Percentiles rank a stretch among this genome's conserved stretches.
These are phyloP conservation scores for Lipomyces starkeyi DNA, from an alignment of 805 yeast genomes.

Conservation along the genomic window DNA sequence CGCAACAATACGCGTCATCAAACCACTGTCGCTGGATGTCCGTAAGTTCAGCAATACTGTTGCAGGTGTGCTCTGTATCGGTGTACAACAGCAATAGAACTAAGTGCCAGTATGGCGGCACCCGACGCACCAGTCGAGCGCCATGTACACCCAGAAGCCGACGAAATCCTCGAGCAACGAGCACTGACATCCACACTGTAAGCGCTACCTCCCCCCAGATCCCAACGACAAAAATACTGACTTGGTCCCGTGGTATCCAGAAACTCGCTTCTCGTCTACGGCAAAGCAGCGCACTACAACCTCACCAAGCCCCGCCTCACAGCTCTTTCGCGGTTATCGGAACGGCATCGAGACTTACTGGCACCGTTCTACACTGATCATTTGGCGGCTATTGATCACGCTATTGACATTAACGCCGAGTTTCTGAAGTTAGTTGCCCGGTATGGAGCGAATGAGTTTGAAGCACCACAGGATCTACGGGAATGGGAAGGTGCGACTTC, in stretches of 20 bases:
- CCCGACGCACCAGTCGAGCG: not conserved
- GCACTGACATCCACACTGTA: conserved; percentile 33
- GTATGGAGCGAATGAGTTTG: conserved; percentile 38
- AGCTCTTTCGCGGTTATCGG: conserved; percentile 5
- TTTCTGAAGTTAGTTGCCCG: conserved; percentile 39
- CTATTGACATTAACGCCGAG: conserved; percentile 36
- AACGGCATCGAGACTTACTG: conserved; percentile 19
- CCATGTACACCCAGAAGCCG: conserved; percentile 4
- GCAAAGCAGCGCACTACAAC: conserved; percentile 27
- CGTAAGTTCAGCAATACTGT: not conserved
- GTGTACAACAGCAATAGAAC: not conserved
- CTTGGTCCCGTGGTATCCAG: conserved; percentile 5
- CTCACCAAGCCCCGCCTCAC: conserved; percentile 19
- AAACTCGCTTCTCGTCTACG: conserved; percentile 29
- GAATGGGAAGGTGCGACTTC: conserved; percentile 32
- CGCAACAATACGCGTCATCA: too few relatives aligned
- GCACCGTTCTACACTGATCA: conserved; percentile 22
- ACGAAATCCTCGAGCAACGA: conserved; percentile 19
- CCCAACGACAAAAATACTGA: not conserved
- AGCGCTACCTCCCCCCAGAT: not conserved
- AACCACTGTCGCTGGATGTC: too few relatives aligned
- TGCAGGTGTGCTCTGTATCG: not conserved
- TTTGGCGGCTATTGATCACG: conserved; percentile 24
- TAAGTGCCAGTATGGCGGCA: not conserved
- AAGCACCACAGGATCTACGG: conserved; percentile 37